Conservation (phyloP, 1,284 basidiomycete genomes). For the Cryptococcus maquisensis region DNA sequence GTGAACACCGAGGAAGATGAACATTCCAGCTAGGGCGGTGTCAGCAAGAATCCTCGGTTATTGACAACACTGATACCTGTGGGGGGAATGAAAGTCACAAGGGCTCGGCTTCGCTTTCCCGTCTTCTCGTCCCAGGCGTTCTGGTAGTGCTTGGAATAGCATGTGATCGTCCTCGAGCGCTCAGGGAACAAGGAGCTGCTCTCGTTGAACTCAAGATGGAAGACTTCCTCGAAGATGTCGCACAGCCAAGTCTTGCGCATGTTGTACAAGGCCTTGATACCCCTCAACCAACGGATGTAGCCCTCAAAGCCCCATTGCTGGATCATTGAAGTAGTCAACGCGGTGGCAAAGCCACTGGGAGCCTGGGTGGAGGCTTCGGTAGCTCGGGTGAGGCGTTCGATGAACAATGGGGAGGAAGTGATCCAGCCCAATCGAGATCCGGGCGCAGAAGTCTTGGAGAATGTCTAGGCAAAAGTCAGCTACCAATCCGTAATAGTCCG, state of each 20-base stretch:
- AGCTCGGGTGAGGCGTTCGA: constrained; percentile 70
- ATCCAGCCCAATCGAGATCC: constrained; percentile 75
- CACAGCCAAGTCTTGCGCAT: constrained; percentile 48
- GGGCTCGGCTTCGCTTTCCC: constrained; percentile 23
- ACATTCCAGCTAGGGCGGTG: constrained; percentile 40
- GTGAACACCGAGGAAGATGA: constrained; percentile 61
- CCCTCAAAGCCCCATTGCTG: constrained; percentile 64
- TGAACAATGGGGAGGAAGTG: constrained; percentile 54
- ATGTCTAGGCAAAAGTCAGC: constrained; percentile 49
- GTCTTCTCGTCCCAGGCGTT: constrained; percentile 52
- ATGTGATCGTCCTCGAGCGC: constrained; percentile 18
- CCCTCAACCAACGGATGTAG: constrained; percentile 71
- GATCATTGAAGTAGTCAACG: constrained; percentile 61
- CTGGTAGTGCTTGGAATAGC: constrained; percentile 23
- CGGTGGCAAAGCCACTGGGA: constrained; percentile 64
- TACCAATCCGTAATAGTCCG: neutral
- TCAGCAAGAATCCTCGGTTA: neutral
- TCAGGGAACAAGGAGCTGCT: constrained; percentile 9
- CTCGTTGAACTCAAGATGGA: constrained; percentile 45
- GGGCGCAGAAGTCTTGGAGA: constrained; percentile 76
- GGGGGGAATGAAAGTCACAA: constrained; percentile 68
- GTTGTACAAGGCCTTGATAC: constrained; percentile 50
- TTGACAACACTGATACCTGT: constrained; percentile 44
- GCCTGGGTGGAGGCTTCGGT: constrained; percentile 67
- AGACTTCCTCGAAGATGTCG: constrained; percentile 44